Percentiles rank a stretch among this genome's conserved stretches.
These are phyloP conservation scores for Tricladium varicosporioides DNA, from an alignment of 2,329 filamentous ascomycete genomes.

Conservation along the genomic window DNA sequence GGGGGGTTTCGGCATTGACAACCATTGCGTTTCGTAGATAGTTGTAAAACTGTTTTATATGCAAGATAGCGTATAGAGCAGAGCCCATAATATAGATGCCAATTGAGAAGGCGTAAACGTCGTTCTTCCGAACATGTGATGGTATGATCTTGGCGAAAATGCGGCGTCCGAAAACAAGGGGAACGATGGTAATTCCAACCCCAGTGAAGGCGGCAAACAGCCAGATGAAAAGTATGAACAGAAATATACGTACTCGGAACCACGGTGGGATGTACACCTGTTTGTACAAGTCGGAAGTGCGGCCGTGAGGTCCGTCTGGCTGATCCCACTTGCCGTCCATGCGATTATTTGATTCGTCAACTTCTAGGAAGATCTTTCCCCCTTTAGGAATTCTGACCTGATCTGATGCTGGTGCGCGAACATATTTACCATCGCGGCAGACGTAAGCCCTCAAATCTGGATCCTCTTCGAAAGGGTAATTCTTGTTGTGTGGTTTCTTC, in stretches of 20 bases:
- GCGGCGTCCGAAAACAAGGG: constrained; percentile 78
- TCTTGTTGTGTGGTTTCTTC: constrained; percentile 15
- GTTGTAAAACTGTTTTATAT: constrained; percentile 41
- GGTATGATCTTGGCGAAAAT: constrained; percentile 75
- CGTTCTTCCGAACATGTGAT: constrained; percentile 73
- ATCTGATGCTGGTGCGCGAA: constrained; percentile 90
- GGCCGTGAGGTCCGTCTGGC: constrained; percentile 55
- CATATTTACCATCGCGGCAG: constrained; percentile 73
- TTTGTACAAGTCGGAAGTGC: constrained; percentile 46
- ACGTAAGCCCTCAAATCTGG: constrained; percentile 51
- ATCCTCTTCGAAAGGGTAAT: constrained; percentile 44
- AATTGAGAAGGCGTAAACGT: constrained; percentile 93
- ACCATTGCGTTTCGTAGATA: constrained; percentile 28
- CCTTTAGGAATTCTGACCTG: constrained; percentile 92
- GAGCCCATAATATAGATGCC: constrained; percentile 80
- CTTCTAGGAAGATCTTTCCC: constrained; percentile 74
- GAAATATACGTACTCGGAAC: constrained; percentile 75
- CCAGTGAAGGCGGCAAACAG: constrained; percentile 87
- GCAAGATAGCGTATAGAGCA: constrained; percentile 58
- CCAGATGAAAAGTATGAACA: constrained; percentile 92
- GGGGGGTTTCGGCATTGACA: constrained; percentile 28
- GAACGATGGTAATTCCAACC: constrained; percentile 80
- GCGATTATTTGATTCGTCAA: constrained; percentile 64
- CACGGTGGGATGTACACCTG: constrained; percentile 80
- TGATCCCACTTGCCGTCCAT: constrained; percentile 56